These are phyloP conservation scores for Aspergillus sp. DNA, from an alignment of 2,329 filamentous ascomycete genomes.

Conservation along the genomic window DNA sequence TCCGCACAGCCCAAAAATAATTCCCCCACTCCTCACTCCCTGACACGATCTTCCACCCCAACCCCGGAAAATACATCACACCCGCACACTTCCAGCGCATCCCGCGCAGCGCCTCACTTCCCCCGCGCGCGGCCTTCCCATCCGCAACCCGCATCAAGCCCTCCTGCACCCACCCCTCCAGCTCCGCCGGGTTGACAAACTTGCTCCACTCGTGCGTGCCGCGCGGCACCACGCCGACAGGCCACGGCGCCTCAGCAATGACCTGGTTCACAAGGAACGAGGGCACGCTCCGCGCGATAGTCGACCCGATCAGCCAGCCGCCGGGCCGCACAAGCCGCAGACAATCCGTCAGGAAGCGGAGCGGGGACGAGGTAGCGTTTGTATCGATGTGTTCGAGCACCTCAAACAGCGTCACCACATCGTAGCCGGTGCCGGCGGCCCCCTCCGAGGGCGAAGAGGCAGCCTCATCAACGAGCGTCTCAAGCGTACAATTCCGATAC, in stretches of 20 bases:
- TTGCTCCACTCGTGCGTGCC: constrained; percentile 97
- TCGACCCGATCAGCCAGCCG: constrained; percentile 89
- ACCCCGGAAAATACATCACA: constrained; percentile 82
- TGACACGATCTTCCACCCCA: constrained; percentile 82
- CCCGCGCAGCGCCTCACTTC: constrained; percentile 25
- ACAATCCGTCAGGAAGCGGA: constrained; percentile 58
- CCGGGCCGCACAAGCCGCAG: constrained; percentile 73
- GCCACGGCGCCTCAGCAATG: constrained; percentile 75
- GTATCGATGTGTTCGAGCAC: constrained; percentile 88
- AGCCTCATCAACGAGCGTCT: constrained; percentile 43
- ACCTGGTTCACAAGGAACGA: constrained; percentile 93
- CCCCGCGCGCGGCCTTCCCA: constrained; percentile 18
- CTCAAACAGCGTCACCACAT: constrained; percentile 86
- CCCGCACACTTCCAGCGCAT: constrained; percentile 69
- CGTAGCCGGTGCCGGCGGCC: constrained; percentile 53
- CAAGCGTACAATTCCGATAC: constrained; percentile 76
- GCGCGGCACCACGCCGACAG: constrained; percentile 72
- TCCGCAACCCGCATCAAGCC: constrained; percentile 51
- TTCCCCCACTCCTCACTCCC: constrained; percentile 87
- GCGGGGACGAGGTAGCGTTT: constrained; percentile 75
- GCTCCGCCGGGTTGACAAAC: constrained; percentile 85
- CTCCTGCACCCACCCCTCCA: constrained; percentile 40
- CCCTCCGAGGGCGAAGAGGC: constrained; percentile 7
- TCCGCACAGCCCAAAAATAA: constrained; percentile 89
- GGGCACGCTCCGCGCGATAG: constrained; percentile 83